These are phyloP conservation scores for Hydnomerulius pinastri DNA, from an alignment of 768 basidiomycete species.

Conservation along the genomic window DNA sequence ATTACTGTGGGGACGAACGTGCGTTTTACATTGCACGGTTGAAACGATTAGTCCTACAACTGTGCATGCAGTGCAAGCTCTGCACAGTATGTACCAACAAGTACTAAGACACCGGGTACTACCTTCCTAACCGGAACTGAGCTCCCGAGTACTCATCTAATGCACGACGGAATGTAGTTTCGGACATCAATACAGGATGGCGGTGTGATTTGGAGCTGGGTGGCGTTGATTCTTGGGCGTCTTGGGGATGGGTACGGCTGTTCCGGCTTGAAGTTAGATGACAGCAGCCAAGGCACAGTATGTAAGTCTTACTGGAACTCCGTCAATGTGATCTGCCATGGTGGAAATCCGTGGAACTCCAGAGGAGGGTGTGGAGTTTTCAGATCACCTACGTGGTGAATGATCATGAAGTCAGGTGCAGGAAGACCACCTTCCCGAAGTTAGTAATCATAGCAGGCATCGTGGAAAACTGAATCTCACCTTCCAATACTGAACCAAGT, in stretches of 20 bases:
- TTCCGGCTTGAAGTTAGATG: conserved; percentile 5
- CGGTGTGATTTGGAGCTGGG: background rate
- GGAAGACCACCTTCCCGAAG: conserved; percentile 56
- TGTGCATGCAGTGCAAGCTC: conserved; percentile 1
- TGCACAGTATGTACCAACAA: background rate
- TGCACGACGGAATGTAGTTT: conserved; percentile 64
- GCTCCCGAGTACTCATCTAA: conserved; percentile 73
- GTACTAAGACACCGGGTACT: conserved; percentile 16
- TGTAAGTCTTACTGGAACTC: conserved; percentile 67
- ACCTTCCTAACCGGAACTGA: conserved; percentile 81
- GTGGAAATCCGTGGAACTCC: conserved; percentile 77
- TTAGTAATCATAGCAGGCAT: conserved; percentile 11
- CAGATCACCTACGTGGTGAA: conserved; percentile 55
- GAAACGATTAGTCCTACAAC: background rate
- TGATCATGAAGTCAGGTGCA: conserved; percentile 76
- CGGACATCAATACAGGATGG: conserved; percentile 40
- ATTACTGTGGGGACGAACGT: background rate
- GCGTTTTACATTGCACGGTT: background rate
- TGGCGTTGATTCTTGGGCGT: background rate
- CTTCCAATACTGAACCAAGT: conserved; percentile 58
- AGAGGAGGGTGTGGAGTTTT: conserved; percentile 44
- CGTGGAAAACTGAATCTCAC: conserved; percentile 36
- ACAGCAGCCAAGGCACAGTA: background rate
- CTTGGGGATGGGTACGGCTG: conserved; percentile 26
- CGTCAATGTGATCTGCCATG: conserved; percentile 82